Conservation (phyloP, 2,329 filamentous ascomycete species). For the Plenodomus biglobosus region DNA sequence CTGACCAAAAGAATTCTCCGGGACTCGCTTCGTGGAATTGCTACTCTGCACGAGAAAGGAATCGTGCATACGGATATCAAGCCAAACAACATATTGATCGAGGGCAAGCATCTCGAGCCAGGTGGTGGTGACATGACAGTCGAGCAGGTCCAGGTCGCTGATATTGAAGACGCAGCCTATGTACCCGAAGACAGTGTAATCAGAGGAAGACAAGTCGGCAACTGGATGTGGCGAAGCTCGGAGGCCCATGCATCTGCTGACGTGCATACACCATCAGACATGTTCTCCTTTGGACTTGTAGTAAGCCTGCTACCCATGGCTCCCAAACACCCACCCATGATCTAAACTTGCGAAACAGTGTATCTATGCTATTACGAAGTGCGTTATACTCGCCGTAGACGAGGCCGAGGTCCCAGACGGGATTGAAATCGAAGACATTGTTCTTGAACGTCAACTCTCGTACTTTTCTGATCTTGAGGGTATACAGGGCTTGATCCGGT, state of each 20-base stretch:
- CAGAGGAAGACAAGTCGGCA: slow-evolving; percentile 44
- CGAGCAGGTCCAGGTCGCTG: slow-evolving; percentile 46
- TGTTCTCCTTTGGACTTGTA: slow-evolving; percentile 51
- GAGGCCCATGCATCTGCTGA: slow-evolving; percentile 48
- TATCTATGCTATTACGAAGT: slow-evolving; percentile 50
- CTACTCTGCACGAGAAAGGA: slow-evolving; percentile 12
- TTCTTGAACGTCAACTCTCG: slow-evolving; percentile 52
- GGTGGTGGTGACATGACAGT: slow-evolving; percentile 26
- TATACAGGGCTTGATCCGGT: slow-evolving; percentile 46
- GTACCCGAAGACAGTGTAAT: slow-evolving; percentile 44
- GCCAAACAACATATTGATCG: slow-evolving; percentile 50
- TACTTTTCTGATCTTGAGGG: slow-evolving; percentile 51
- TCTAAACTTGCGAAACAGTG: slow-evolving; percentile 26
- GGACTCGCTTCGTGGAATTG: slow-evolving; percentile 10
- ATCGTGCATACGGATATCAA: slow-evolving; percentile 44
- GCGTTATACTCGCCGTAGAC: slow-evolving; percentile 41
- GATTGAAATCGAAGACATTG: slow-evolving; percentile 44
- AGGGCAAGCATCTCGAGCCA: slow-evolving; percentile 40
- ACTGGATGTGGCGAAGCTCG: slow-evolving; percentile 52
- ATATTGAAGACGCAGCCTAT: slow-evolving; percentile 47
- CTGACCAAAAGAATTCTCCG: slow-evolving; percentile 50
- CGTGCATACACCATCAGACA: slow-evolving; percentile 46
- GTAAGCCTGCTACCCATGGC: slow-evolving; percentile 33
- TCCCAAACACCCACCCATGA: not conserved
- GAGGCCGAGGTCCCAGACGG: slow-evolving; percentile 39